Percentiles rank a stretch among this genome's conserved stretches.
phyloP scores from a whole-genome alignment of 2,329 filamentous ascomycete genomes.

The Phialophora chinensis region DNA sequence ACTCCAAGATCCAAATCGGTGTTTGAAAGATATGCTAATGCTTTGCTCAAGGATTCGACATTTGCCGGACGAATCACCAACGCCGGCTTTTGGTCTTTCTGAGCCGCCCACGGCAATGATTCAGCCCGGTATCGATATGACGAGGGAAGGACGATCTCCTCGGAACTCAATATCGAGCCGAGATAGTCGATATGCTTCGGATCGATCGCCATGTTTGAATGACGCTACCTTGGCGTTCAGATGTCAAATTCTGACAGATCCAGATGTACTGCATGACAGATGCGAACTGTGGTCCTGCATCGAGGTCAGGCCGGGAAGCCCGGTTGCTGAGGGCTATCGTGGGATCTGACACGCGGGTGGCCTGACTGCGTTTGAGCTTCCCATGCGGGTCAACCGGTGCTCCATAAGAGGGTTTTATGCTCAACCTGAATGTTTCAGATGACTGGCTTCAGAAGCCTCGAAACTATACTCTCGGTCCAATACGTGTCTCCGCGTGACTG shows the following conservation, averaged over 20 bases:
- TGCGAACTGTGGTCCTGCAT: not conserved
- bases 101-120: slow-evolving; percentile 9
- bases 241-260: not conserved
- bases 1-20: slow-evolving; percentile 9
- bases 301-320: not conserved
- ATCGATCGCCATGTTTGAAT: not conserved
- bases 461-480: not conserved
- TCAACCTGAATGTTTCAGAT: not conserved
- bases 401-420: not conserved
- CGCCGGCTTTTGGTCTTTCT: slow-evolving; percentile 11
- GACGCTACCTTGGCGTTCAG: not conserved
- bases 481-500: not conserved
- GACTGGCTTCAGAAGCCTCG: not conserved
- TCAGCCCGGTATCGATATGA: slow-evolving; percentile 5
- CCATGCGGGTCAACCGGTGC: not conserved
- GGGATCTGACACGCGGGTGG: not conserved
- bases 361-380: not conserved
- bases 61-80: slow-evolving; percentile 11
- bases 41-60: slow-evolving; percentile 13
- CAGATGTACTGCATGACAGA: not conserved
- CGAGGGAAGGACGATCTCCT: slow-evolving; percentile 1
- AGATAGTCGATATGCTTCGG: slow-evolving; percentile 1
- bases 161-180: slow-evolving; percentile 7
- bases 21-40: slow-evolving; percentile 10
- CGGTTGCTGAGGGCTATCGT: not conserved